Evolutionary conservation across 176 grass and related monocot genomes (phyloP).

Genomic region (Cenchrus purpureus): DNA sequence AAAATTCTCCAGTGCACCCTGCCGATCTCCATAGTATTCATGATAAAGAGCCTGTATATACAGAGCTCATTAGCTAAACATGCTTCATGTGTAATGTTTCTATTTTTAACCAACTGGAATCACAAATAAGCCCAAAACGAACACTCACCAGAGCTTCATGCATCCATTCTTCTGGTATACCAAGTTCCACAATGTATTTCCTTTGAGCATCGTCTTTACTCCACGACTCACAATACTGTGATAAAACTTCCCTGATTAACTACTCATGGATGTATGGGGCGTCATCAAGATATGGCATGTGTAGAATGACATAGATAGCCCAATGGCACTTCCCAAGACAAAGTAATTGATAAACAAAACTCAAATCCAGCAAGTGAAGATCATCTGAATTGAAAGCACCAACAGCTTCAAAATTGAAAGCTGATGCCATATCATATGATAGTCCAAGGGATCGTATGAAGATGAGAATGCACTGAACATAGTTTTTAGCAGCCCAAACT

Average conservation of each 20-base stretch:
- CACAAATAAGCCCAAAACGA: constrained; percentile 27
- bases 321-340: constrained; percentile 85
- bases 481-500: constrained; percentile 66
- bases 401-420: constrained; percentile 87
- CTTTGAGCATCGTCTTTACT: constrained; percentile 70
- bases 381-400: constrained; percentile 75
- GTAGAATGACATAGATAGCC: constrained; percentile 92
- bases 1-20: constrained; percentile 73
- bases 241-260: constrained; percentile 79
- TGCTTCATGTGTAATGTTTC: constrained; percentile 10
- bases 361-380: constrained; percentile 87
- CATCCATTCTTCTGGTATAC: constrained; percentile 91
- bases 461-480: constrained; percentile 94
- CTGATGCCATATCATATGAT: constrained; percentile 99
- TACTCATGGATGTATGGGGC: constrained; percentile 79
- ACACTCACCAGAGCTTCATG: constrained; percentile 77
- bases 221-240: constrained; percentile 84
- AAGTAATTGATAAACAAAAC: constrained; percentile 85
- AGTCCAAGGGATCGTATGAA: constrained; percentile 83
- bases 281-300: constrained; percentile 71
- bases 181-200: constrained; percentile 82
- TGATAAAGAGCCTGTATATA: constrained; percentile 80
- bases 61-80: constrained; percentile 17
- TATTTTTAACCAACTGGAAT: constrained; percentile 15
- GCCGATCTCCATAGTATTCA: constrained; percentile 73